Base-by-base conservation (phyloP, 768 basidiomycete species). In the Dendrothele bispora region DNA sequence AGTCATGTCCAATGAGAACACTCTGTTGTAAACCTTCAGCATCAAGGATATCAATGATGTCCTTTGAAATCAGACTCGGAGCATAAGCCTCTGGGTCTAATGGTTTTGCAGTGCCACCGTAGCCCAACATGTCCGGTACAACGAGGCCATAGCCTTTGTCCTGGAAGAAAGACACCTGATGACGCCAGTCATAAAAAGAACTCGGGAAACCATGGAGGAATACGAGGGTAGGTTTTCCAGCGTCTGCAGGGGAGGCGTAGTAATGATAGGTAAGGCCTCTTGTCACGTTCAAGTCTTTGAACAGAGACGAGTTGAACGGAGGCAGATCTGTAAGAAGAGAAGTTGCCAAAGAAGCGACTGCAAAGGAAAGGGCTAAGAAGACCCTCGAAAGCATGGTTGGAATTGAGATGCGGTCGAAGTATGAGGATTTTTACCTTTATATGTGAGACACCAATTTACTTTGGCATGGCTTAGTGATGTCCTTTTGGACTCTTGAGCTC, bases 51-150 rank as follows among this genome's bases (percentile, higher is more conserved):
- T 72, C 71, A 2, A 72, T 3, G 12, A 72, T 39, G 35, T 75
- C 74, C 38, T 59, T 56, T 3, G 40, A 60, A 8, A 70, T 30
- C 11, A 55, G 53, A n/a, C n/a, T n/a, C 17, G 55, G 58, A 21
- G 53, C 34, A 39, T 71, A 72, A 11, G 58, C 52, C 10, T 47
- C 43, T 8, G 58, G 48, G 32, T 61, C 57, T 10, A 39, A 36
- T 18, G 59, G 59, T 39, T 50, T 58, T 37, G 45, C 46, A 63
- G 70, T 40, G 18, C 57, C 67, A 12, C 74, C 77, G 28, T 64
- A 69, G 7, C 77, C 77, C 14, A 79, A 66, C 53, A 77, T 65
- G 55, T 79, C 77, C 0, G 77, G 77, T 8, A 66, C 70, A 40
- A 79, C 56, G 14, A 77, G 27, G 14, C 74, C 72, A 37, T 70